Evolutionary conservation across 352 stramenopile species (phyloP).

Genomic region (Phytophthora ohioensis): DNA sequence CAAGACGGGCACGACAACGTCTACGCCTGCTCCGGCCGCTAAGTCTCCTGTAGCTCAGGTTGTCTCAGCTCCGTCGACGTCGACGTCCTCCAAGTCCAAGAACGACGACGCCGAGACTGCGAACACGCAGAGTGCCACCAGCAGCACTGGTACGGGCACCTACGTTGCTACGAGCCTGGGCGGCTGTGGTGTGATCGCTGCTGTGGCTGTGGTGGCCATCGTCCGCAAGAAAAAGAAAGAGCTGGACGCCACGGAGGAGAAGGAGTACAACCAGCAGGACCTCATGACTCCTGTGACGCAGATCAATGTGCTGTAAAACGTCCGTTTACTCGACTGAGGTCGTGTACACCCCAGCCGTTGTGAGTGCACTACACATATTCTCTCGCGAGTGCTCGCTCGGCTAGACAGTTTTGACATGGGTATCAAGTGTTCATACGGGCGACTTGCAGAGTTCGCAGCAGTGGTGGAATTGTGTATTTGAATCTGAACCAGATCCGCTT

Average conservation of each 20-base stretch:
- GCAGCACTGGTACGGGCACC: slow-evolving; percentile 7
- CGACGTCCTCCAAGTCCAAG: slow-evolving; percentile 16
- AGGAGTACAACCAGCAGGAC: slow-evolving; percentile 41
- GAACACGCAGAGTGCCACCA: slow-evolving; percentile 22
- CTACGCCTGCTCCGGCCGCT: slow-evolving; percentile 4
- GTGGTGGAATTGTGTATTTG: slow-evolving; percentile 34
- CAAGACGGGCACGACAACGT: slow-evolving; percentile 11
- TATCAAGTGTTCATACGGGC: slow-evolving; percentile 41
- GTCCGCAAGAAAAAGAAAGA: slow-evolving; percentile 66
- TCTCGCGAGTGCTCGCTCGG: slow-evolving; percentile 27
- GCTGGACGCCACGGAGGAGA: slow-evolving; percentile 47
- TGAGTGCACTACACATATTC: slow-evolving; percentile 21
- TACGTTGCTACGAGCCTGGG: slow-evolving; percentile 29
- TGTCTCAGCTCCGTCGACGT: slow-evolving; percentile 22
- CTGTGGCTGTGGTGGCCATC: slow-evolving; percentile 47
- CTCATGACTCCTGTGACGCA: slow-evolving; percentile 54
- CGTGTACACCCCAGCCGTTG: slow-evolving; percentile 20
- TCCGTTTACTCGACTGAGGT: slow-evolving; percentile 27
- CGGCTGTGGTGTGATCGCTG: slow-evolving; percentile 36
- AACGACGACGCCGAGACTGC: slow-evolving; percentile 14
- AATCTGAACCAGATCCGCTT: slow-evolving; percentile 28
- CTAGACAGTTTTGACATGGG: slow-evolving; percentile 36
- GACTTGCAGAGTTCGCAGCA: slow-evolving; percentile 18
- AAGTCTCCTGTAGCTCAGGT: slow-evolving; percentile 7
- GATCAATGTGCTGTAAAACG: slow-evolving; percentile 53